A percentile compares a stretch with the other conserved stretches of the same genome.
phyloP scores from a whole-genome alignment of 768 basidiomycete genomes.

The Neoboletus magnificus region DNA sequence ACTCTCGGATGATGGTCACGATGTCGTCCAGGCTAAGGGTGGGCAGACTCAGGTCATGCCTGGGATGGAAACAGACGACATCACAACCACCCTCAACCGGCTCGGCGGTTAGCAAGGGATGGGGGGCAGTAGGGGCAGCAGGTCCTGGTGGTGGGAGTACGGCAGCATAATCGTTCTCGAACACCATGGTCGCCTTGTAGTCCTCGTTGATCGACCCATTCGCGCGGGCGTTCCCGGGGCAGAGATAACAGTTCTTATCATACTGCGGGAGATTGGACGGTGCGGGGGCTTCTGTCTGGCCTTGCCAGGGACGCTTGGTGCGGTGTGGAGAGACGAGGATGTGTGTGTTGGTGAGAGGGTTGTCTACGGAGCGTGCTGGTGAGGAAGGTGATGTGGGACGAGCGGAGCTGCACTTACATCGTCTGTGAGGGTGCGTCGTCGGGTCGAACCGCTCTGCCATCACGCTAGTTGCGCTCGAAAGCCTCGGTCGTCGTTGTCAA shows the following conservation, averaged over 20 bases:
- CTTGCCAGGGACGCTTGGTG: slow-evolving; percentile 87
- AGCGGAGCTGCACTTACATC: slow-evolving; percentile 44
- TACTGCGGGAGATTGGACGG: slow-evolving; percentile 51
- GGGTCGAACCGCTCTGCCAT: slow-evolving; percentile 50
- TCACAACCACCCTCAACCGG: slow-evolving; percentile 84
- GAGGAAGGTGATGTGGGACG: not conserved
- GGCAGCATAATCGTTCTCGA: slow-evolving; percentile 83
- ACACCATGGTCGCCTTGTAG: slow-evolving; percentile 67
- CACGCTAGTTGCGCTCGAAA: not conserved
- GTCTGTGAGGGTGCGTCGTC: slow-evolving; percentile 63
- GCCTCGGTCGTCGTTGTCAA: not conserved
- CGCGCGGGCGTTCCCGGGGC: slow-evolving; percentile 77
- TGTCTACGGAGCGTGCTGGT: slow-evolving; percentile 54
- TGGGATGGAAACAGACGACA: slow-evolving; percentile 82
- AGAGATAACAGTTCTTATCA: slow-evolving; percentile 80
- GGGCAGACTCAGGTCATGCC: slow-evolving; percentile 83
- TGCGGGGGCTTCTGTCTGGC: slow-evolving; percentile 73
- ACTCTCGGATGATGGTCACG: slow-evolving; percentile 61
- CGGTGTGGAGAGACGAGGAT: slow-evolving; percentile 88
- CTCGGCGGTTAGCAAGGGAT: slow-evolving; percentile 60
- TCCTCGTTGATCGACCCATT: slow-evolving; percentile 65
- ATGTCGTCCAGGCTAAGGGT: slow-evolving; percentile 58
- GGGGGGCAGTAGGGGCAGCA: slow-evolving; percentile 44
- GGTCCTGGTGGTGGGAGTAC: slow-evolving; percentile 65
- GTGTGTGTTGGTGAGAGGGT: slow-evolving; percentile 74